A percentile compares a stretch with the other conserved stretches of the same genome.
phyloP scores from a whole-genome alignment of 495 filamentous ascomycete species.

The Aspergillus bridgeri region DNA sequence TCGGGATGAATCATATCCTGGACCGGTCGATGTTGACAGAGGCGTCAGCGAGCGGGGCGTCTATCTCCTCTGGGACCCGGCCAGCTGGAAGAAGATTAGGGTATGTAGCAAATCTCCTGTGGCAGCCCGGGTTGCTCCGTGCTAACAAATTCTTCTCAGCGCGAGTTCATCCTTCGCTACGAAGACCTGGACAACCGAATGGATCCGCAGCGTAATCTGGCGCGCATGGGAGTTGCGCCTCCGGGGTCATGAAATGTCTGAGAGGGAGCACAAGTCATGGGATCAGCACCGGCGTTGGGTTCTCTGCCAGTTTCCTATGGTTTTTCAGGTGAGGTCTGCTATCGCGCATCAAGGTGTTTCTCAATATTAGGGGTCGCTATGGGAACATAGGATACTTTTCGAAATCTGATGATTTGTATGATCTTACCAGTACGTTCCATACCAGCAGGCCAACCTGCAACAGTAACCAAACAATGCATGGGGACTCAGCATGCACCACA shows the following conservation, averaged over 20 bases:
- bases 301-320: conserved; percentile 29
- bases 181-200: conserved; percentile 66
- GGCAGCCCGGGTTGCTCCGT: background rate
- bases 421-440: conserved; percentile 8
- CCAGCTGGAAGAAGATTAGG: conserved; percentile 76
- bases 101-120: conserved; percentile 45
- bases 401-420: conserved; percentile 29
- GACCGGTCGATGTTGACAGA: conserved; percentile 58
- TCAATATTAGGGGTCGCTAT: conserved; percentile 24
- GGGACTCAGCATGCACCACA: background rate
- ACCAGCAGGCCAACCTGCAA: background rate
- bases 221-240: conserved; percentile 36
- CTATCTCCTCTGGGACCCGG: conserved; percentile 86
- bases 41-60: conserved; percentile 75
- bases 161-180: conserved; percentile 76
- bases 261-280: conserved; percentile 15
- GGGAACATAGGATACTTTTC: conserved; percentile 28
- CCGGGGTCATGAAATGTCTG: conserved; percentile 39
- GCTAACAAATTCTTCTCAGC: conserved; percentile 38
- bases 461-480: too few species aligned
- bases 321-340: conserved; percentile 26
- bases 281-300: conserved; percentile 38
- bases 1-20: conserved; percentile 71
- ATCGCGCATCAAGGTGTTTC: conserved; percentile 30
- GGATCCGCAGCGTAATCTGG: conserved; percentile 37